A percentile compares a stretch with the other conserved stretches of the same genome.
phyloP scores from a whole-genome alignment of 2,329 filamentous ascomycete species.

The Metarhizium anisopliae region DNA sequence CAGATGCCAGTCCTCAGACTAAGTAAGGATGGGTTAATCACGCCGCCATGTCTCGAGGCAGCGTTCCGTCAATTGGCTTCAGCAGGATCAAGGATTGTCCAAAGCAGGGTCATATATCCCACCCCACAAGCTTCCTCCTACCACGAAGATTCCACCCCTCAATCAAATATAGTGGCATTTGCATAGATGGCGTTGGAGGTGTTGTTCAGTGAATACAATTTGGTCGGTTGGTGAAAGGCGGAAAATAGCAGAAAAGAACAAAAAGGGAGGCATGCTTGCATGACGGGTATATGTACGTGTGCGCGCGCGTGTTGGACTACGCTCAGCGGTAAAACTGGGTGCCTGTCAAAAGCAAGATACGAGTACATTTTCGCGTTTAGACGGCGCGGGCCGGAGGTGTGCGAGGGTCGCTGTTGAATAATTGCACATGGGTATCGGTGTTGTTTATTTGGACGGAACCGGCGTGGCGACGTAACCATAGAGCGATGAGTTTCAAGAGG shows the following conservation, averaged over 20 bases:
- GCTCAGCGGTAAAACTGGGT: neutral
- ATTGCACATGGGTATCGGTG: neutral
- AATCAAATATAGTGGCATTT: constrained; percentile 9
- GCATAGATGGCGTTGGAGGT: constrained; percentile 25
- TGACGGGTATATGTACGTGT: neutral
- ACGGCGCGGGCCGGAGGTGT: neutral
- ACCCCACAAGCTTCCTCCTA: neutral
- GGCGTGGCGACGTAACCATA: neutral
- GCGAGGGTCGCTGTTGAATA: constrained; percentile 1
- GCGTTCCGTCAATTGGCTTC: neutral
- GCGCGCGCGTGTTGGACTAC: neutral
- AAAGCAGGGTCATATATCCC: neutral
- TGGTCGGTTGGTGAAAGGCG: neutral
- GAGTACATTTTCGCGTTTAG: neutral
- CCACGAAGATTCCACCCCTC: neutral
- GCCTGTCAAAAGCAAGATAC: neutral
- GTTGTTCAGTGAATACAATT: neutral
- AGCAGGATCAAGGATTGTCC: neutral
- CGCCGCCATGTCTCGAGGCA: neutral
- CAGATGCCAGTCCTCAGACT: neutral
- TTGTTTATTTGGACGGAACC: neutral
- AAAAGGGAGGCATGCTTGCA: neutral
- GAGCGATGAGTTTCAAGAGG: neutral
- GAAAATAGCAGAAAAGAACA: neutral
- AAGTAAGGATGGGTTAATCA: neutral